phyloP scores from a whole-genome alignment of 2,329 filamentous ascomycete genomes.

The Fusarium irregulare region DNA sequence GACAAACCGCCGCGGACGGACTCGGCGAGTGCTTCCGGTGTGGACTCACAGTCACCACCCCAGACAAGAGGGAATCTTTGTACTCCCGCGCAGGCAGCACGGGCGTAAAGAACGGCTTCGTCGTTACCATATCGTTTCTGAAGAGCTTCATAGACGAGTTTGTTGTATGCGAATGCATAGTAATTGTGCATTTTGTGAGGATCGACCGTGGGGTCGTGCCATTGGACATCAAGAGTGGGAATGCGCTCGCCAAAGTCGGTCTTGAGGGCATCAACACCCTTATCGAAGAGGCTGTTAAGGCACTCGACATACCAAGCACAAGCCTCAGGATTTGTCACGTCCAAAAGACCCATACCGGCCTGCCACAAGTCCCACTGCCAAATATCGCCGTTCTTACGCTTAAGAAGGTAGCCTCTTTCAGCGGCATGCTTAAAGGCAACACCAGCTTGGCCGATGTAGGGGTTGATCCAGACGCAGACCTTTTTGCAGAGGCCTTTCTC shows the following conservation, averaged over 20 bases:
- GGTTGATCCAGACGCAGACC: constrained; percentile 81
- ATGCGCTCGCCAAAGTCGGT: constrained; percentile 82
- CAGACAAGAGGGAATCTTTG: constrained; percentile 77
- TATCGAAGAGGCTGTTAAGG: constrained; percentile 72
- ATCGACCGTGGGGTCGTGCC: constrained; percentile 69
- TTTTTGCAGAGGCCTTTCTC: constrained; percentile 69
- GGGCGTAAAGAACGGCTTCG: constrained; percentile 73
- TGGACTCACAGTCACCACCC: constrained; percentile 82
- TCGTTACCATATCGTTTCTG: constrained; percentile 62
- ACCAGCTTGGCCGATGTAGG: constrained; percentile 77
- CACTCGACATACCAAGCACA: constrained; percentile 72
- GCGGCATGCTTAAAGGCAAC: constrained; percentile 73
- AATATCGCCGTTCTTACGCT: constrained; percentile 74
- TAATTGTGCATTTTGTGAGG: constrained; percentile 79
- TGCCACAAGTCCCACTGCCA: constrained; percentile 86
- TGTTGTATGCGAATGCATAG: constrained; percentile 80
- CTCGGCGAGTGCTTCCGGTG: constrained; percentile 78
- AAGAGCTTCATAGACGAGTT: constrained; percentile 74
- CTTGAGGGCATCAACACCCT: constrained; percentile 78
- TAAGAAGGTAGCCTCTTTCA: constrained; percentile 75
- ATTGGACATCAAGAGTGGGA: constrained; percentile 72
- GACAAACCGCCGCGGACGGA: constrained; percentile 73
- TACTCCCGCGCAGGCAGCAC: constrained; percentile 73
- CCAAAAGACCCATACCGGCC: constrained; percentile 78
- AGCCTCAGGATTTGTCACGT: constrained; percentile 79